Evolutionary conservation across 2,329 filamentous ascomycete species (phyloP).

Genomic region (Fusarium virguliforme): DNA sequence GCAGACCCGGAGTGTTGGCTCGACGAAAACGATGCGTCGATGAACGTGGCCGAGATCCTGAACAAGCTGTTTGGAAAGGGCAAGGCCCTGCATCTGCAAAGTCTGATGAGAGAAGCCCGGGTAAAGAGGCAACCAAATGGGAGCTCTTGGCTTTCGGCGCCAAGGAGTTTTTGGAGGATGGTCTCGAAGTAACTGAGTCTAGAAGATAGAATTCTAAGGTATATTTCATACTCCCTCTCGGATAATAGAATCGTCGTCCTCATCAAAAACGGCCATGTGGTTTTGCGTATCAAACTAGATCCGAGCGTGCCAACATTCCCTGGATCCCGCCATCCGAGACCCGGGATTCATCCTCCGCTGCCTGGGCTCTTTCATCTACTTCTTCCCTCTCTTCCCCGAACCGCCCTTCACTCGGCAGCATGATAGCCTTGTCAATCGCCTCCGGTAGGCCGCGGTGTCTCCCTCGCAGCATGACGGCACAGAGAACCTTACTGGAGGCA

Average conservation of each 20-base stretch:
- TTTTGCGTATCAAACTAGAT: no score
- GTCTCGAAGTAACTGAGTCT: background rate
- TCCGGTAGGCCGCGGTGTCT: background rate
- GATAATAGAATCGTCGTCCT: no score
- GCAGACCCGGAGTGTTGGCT: background rate
- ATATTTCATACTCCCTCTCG: no score
- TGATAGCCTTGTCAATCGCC: background rate
- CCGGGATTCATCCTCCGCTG: background rate
- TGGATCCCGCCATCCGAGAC: background rate
- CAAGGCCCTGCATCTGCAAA: background rate
- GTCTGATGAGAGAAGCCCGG: background rate
- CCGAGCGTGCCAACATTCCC: no score
- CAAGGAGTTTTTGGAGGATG: background rate
- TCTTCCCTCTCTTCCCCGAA: background rate
- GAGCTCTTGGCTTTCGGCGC: background rate
- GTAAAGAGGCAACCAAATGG: background rate
- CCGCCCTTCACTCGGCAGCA: background rate
- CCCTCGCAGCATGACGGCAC: background rate
- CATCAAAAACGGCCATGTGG: no score
- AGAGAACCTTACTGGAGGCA: background rate
- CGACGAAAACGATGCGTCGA: background rate
- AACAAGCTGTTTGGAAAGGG: background rate
- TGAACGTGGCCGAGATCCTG: background rate
- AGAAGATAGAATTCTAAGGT: no score
- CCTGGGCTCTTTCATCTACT: background rate